Evolutionary conservation across 208 protist genomes (phyloP).

Genomic region (Acanthamoeba lenticulata): DNA sequence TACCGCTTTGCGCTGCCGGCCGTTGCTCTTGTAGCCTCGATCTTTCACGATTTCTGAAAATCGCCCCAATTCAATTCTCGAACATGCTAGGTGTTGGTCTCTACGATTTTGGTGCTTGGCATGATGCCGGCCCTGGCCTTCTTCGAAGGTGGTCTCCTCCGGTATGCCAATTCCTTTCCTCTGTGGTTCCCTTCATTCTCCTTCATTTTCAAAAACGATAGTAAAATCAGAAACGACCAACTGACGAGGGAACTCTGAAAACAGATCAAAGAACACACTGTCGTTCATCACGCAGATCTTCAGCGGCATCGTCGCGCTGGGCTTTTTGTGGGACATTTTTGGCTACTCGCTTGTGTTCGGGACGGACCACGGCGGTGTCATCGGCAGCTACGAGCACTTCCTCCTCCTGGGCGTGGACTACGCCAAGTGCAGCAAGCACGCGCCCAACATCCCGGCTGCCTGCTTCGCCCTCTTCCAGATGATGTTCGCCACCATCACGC

Average conservation of each 20-base stretch:
- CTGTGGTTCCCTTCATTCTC: neutral
- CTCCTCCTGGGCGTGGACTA: conserved; percentile 74
- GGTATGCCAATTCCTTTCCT: neutral
- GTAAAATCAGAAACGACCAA: too few species aligned
- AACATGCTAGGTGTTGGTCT: neutral
- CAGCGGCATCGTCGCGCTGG: conserved; percentile 70
- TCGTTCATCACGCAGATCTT: conserved; percentile 84
- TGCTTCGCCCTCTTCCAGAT: conserved; percentile 87
- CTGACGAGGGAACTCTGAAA: too few species aligned
- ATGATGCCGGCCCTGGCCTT: conserved; percentile 45
- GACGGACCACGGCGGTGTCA: conserved; percentile 19
- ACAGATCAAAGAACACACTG: conserved; percentile 84
- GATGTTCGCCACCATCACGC: conserved; percentile 90
- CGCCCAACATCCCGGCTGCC: conserved; percentile 75
- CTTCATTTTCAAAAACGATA: neutral
- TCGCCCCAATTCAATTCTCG: neutral
- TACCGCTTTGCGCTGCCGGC: neutral
- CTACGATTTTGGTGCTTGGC: conserved; percentile 10
- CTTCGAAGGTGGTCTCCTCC: conserved; percentile 21
- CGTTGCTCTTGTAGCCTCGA: neutral
- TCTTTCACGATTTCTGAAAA: neutral
- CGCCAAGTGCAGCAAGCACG: conserved; percentile 70
- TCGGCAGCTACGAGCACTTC: conserved; percentile 64
- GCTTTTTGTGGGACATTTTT: conserved; percentile 78
- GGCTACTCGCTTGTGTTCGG: conserved; percentile 86